Conservation (phyloP, 2,329 filamentous ascomycete species). For the Coniella lustricola region DNA sequence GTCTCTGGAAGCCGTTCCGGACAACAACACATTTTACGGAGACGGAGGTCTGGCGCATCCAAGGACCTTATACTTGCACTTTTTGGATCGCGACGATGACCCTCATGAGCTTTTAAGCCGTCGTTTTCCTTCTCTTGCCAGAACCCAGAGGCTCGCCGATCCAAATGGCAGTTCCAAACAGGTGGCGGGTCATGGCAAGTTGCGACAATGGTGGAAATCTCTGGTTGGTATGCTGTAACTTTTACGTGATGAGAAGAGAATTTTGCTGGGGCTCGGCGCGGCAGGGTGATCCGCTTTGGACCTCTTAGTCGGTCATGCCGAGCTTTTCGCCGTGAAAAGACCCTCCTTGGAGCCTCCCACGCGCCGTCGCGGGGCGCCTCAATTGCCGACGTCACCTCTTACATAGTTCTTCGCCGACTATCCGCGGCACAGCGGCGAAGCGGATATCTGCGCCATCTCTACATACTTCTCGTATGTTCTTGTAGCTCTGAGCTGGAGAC, state of each 20-base stretch:
- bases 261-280: not conserved
- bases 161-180: not conserved
- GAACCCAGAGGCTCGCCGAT: not conserved
- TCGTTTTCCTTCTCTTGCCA: not conserved
- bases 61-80: not conserved
- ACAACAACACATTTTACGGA: not conserved
- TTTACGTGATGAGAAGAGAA: not conserved
- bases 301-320: not conserved
- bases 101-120: slow-evolving; percentile 1
- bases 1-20: no score
- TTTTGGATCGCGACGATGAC: not conserved
- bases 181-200: not conserved
- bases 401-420: no score
- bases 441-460: no score
- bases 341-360: not conserved
- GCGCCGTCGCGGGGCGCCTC: not conserved
- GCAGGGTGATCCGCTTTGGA: not conserved
- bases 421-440: no score
- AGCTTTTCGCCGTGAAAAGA: not conserved
- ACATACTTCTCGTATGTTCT: no score
- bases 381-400: not conserved
- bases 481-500: no score
- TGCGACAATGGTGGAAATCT: not conserved
- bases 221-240: not conserved
- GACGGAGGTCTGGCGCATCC: not conserved